Percentiles rank a stretch among this genome's conserved stretches.
phyloP scores from a whole-genome alignment of 129 eudicot species.

The Smallanthus sonchifolius region DNA sequence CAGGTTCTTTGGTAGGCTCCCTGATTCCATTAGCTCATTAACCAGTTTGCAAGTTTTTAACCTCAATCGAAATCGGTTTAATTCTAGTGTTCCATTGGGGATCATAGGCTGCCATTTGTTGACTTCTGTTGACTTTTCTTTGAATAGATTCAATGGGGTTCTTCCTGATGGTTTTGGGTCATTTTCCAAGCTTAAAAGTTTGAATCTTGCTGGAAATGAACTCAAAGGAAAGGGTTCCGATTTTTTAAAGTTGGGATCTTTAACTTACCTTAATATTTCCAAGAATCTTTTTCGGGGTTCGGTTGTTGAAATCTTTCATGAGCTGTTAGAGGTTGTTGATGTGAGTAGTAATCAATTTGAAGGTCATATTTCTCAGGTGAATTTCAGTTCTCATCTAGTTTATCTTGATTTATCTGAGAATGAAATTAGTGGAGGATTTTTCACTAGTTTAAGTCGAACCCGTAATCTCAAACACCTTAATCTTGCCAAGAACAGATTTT shows the following conservation, averaged over 20 bases:
- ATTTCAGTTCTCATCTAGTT: slow-evolving; percentile 50
- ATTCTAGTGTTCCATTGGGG: slow-evolving; percentile 48
- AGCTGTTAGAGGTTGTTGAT: slow-evolving; percentile 65
- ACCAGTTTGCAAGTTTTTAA: slow-evolving; percentile 38
- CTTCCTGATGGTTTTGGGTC: slow-evolving; percentile 70
- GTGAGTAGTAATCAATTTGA: slow-evolving; percentile 70
- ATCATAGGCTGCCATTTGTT: slow-evolving; percentile 51
- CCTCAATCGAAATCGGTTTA: slow-evolving; percentile 48
- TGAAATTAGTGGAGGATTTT: slow-evolving; percentile 59
- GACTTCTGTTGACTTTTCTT: slow-evolving; percentile 62
- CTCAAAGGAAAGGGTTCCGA: slow-evolving; percentile 59
- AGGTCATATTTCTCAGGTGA: slow-evolving; percentile 71
- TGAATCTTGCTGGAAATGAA: slow-evolving; percentile 63
- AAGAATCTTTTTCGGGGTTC: slow-evolving; percentile 68
- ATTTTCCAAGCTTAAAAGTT: slow-evolving; percentile 55
- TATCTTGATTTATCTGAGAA: slow-evolving; percentile 74
- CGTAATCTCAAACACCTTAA: slow-evolving; percentile 64
- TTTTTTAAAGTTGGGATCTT: slow-evolving; percentile 43
- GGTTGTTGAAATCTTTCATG: slow-evolving; percentile 58
- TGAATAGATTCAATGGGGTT: slow-evolving; percentile 52
- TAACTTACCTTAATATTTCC: slow-evolving; percentile 58
- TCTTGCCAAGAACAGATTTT: slow-evolving; percentile 70
- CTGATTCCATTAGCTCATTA: slow-evolving; percentile 68
- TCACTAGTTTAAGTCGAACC: slow-evolving; percentile 37
- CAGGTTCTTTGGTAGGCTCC: slow-evolving; percentile 49